phyloP scores from a whole-genome alignment of 192 early-diverging fungal species.

The Coemansia sp. region DNA sequence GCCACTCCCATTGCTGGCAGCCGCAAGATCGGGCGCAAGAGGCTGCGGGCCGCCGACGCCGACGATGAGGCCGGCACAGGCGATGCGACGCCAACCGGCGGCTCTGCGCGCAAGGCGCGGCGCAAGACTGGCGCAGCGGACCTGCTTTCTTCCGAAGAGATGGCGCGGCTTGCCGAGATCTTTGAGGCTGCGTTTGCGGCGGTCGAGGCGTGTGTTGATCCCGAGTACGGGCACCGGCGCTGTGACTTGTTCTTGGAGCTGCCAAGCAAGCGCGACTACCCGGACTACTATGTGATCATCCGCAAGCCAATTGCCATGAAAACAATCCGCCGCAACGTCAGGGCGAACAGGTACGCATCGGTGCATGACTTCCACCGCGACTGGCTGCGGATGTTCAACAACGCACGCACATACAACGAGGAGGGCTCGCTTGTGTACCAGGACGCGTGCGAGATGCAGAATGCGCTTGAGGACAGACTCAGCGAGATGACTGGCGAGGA shows the following conservation, averaged over 20 bases:
- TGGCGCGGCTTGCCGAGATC: slow-evolving; percentile 26
- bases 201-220: slow-evolving; percentile 34
- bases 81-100: slow-evolving; percentile 12
- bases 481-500: slow-evolving; percentile 28
- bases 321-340: slow-evolving; percentile 78
- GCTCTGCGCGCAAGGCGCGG: slow-evolving; percentile 26
- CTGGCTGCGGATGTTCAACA: slow-evolving; percentile 86
- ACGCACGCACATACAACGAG: slow-evolving; percentile 91
- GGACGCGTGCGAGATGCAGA: slow-evolving; percentile 75
- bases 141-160: slow-evolving; percentile 36
- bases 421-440: slow-evolving; percentile 88
- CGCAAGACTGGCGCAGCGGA: slow-evolving; percentile 45
- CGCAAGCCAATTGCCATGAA: slow-evolving; percentile 87
- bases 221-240: slow-evolving; percentile 54
- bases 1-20: slow-evolving; percentile 14
- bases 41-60: slow-evolving; percentile 18
- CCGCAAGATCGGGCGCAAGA: slow-evolving; percentile 24
- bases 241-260: slow-evolving; percentile 82
- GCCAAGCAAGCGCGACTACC: slow-evolving; percentile 73
- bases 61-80: slow-evolving; percentile 19
- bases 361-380: slow-evolving; percentile 74
- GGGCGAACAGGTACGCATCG: slow-evolving; percentile 67
- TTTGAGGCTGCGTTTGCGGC: slow-evolving; percentile 42
- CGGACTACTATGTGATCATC: slow-evolving; percentile 91
- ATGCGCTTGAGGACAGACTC: slow-evolving; percentile 35